A percentile compares a stretch with the other conserved stretches of the same genome.
phyloP scores from a whole-genome alignment of 768 basidiomycete genomes.

The Lentinula sp. region DNA sequence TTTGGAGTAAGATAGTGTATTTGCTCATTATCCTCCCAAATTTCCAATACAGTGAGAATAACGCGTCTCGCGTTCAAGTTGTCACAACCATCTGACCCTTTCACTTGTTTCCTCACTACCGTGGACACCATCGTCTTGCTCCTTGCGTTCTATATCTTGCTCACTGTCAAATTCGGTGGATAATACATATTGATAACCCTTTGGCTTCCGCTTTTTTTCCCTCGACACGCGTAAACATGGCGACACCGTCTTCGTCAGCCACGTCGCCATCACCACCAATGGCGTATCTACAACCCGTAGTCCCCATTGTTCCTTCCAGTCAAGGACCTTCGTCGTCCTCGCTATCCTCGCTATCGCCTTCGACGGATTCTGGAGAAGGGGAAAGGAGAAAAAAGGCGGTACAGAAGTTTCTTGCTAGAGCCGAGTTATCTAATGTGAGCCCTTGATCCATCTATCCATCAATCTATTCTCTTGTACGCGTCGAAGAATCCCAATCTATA shows the following conservation, averaged over 20 bases:
- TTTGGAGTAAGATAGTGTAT: neutral
- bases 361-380: conserved; percentile 38
- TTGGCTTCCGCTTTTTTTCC: conserved; percentile 13
- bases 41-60: neutral
- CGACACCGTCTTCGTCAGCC: conserved; percentile 74
- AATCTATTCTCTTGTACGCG: conserved; percentile 38
- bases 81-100: conserved; percentile 5
- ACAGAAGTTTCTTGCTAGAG: conserved; percentile 71
- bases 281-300: conserved; percentile 35
- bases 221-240: conserved; percentile 47
- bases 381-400: conserved; percentile 65
- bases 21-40: neutral
- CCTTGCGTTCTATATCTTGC: neutral
- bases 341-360: conserved; percentile 26
- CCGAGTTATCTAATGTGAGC: conserved; percentile 77
- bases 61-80: neutral
- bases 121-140: neutral
- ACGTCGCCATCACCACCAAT: conserved; percentile 79
- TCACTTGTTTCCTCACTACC: neutral
- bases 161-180: conserved; percentile 26
- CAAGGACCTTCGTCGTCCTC: conserved; percentile 1
- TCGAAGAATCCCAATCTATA: conserved; percentile 18
- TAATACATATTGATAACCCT: conserved; percentile 14
- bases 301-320: conserved; percentile 27
- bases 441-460: conserved; percentile 12